phyloP scores from a whole-genome alignment of 768 basidiomycete genomes.

The Calocera viscosa region DNA sequence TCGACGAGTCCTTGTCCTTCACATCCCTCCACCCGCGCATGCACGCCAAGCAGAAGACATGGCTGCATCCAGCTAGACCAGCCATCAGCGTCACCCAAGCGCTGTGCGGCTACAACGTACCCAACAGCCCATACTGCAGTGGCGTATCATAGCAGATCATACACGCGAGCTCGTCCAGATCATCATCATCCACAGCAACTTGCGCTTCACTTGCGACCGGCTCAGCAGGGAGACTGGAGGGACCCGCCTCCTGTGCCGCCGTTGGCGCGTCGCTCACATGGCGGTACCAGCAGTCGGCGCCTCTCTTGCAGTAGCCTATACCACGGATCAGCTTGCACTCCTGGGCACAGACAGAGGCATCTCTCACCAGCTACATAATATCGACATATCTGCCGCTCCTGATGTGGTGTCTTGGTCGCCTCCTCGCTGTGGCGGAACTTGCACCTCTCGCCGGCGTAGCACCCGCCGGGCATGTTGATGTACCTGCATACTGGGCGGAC shows the following conservation, averaged over 20 bases:
- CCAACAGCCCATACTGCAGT: slow-evolving; percentile 51
- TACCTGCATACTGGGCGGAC: slow-evolving; percentile 41
- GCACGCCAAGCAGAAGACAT: slow-evolving; percentile 70
- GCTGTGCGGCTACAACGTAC: slow-evolving; percentile 29
- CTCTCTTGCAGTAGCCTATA: slow-evolving; percentile 57
- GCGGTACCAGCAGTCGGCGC: slow-evolving; percentile 62
- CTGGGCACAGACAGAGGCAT: too few species aligned
- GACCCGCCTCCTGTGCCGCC: slow-evolving; percentile 16
- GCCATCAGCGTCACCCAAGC: neutral
- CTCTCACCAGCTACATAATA: slow-evolving; percentile 48
- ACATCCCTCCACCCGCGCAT: slow-evolving; percentile 67
- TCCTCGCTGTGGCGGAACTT: slow-evolving; percentile 59
- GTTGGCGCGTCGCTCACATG: slow-evolving; percentile 32
- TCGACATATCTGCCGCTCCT: slow-evolving; percentile 55
- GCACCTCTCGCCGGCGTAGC: slow-evolving; percentile 54
- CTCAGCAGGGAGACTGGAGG: neutral
- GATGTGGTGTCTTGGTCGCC: slow-evolving; percentile 47
- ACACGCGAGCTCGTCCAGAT: slow-evolving; percentile 28
- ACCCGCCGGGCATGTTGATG: slow-evolving; percentile 51
- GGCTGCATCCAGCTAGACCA: slow-evolving; percentile 53
- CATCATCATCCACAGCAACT: slow-evolving; percentile 30
- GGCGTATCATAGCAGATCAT: slow-evolving; percentile 68
- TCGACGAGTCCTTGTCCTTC: slow-evolving; percentile 39
- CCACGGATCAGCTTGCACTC: too few species aligned
- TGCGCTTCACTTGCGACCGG: neutral